Conservation (phyloP, 1,139 yeast species). For the Taphrina pruni region DNA sequence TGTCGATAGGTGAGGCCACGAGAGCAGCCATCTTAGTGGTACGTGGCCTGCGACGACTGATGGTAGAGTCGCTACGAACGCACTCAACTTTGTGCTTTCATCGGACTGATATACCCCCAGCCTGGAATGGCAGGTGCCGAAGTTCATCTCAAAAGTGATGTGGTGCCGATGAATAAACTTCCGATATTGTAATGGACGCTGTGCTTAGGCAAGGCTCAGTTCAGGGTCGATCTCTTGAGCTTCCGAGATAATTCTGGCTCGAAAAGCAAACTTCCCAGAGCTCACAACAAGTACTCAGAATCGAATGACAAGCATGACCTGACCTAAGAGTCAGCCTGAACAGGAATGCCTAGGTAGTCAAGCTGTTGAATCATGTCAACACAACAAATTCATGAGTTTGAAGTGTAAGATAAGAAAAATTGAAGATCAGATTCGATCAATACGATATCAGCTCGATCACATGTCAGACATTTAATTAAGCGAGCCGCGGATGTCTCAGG, state of each 20-base stretch:
- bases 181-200: too few species aligned
- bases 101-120: neutral
- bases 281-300: too few species aligned
- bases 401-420: neutral
- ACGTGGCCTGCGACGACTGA: conserved; percentile 6
- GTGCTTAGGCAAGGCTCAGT: too few species aligned
- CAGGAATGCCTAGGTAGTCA: neutral
- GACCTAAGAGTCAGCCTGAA: neutral
- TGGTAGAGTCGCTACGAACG: conserved; percentile 18
- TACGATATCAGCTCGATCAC: neutral
- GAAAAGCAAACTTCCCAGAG: too few species aligned
- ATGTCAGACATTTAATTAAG: neutral
- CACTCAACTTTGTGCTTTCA: neutral
- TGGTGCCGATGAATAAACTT: too few species aligned
- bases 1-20: conserved; percentile 32
- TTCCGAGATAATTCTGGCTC: too few species aligned
- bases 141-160: neutral
- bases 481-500: too few species aligned
- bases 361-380: too few species aligned
- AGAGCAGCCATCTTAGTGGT: conserved; percentile 22
- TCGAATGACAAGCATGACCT: neutral
- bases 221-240: too few species aligned
- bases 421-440: neutral
- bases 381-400: neutral
- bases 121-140: neutral